Percentiles rank a stretch among this genome's conserved stretches.
These are phyloP conservation scores for Cystobasidium ongulense DNA, from an alignment of 768 basidiomycete species.

Conservation along the genomic window DNA sequence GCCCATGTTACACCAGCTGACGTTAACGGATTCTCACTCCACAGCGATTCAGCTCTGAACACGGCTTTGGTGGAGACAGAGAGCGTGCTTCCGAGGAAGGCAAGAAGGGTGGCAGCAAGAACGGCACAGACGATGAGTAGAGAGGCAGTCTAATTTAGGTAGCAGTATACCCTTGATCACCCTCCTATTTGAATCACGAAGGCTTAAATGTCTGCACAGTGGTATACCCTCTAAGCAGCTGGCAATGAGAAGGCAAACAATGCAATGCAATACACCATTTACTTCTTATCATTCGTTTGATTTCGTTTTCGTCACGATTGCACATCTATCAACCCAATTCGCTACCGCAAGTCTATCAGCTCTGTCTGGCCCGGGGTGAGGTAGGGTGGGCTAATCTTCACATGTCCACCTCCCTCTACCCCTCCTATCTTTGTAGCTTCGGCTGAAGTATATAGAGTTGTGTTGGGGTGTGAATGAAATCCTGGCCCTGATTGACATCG, in stretches of 20 bases:
- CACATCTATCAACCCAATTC: background rate
- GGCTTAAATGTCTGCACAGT: no score
- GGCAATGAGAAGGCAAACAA: background rate
- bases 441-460: background rate
- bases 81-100: constrained; percentile 30
- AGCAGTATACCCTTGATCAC: no score
- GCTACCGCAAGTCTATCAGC: background rate
- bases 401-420: background rate
- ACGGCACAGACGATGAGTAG: background rate
- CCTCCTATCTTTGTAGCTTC: no score
- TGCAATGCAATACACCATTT: background rate
- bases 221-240: background rate
- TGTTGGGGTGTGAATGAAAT: constrained; percentile 3
- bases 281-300: background rate
- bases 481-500: background rate
- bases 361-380: no score
- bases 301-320: background rate
- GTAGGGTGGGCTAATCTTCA: background rate
- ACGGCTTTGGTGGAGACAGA: constrained; percentile 38
- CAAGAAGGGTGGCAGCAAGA: background rate
- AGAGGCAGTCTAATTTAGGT: no score
- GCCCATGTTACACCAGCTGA: no score
- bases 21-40: constrained; percentile 11
- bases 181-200: no score
- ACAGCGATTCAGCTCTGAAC: constrained; percentile 43